Evolutionary conservation across 768 basidiomycete species (phyloP).

Genomic region (Amanita pallidorosea): DNA sequence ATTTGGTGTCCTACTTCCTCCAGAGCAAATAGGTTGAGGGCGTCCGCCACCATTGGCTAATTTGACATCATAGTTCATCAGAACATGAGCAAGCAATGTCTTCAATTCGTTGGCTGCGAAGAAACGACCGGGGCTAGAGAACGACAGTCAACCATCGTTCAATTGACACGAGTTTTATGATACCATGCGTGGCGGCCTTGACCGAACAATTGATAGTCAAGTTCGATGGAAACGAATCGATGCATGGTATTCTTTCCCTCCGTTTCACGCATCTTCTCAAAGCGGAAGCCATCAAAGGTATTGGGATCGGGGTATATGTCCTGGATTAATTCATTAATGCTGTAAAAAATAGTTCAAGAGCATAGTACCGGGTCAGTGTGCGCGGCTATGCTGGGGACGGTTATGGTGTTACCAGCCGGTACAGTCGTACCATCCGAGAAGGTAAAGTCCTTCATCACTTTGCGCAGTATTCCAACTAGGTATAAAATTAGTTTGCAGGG

Average conservation of each 20-base stretch:
- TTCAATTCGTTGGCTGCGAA: slow-evolving; percentile 24
- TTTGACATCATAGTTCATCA: slow-evolving; percentile 24
- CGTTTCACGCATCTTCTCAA: no score
- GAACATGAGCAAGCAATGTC: slow-evolving; percentile 18
- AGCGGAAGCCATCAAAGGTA: no score
- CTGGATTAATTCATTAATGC: no score
- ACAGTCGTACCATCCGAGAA: slow-evolving; percentile 17
- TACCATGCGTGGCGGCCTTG: no score
- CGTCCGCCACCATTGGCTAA: slow-evolving; percentile 13
- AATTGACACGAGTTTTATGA: no score
- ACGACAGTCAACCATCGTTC: not conserved
- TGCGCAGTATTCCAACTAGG: no score
- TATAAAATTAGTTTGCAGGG: no score
- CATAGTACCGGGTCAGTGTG: slow-evolving; percentile 3
- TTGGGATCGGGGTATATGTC: no score
- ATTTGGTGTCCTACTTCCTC: slow-evolving; percentile 14
- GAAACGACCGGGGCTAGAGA: slow-evolving; percentile 20
- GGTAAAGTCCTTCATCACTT: slow-evolving; percentile 27
- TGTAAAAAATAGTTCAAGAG: no score
- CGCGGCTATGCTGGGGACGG: slow-evolving; percentile 7
- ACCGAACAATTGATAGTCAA: no score
- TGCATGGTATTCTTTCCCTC: no score
- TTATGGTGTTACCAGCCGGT: slow-evolving; percentile 14
- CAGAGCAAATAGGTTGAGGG: slow-evolving; percentile 8
- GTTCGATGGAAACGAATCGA: no score